Percentiles rank a stretch among this genome's conserved stretches.
Evolutionary conservation across 768 basidiomycete genomes (phyloP).

Genomic region (Macrolepiota albuminosa): DNA sequence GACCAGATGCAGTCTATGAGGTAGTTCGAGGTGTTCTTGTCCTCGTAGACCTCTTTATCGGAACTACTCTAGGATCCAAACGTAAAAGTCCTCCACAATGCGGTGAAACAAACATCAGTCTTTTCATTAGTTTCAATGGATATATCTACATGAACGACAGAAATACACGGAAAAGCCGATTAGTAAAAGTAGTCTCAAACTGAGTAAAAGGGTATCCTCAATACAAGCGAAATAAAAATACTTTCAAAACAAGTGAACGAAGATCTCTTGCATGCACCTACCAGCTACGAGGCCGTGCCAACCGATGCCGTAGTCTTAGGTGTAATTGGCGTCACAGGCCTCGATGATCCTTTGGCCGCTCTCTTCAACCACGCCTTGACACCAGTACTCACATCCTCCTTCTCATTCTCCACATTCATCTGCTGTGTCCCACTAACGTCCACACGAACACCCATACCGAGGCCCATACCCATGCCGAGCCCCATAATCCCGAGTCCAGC

Average conservation of each 20-base stretch:
- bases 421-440: conserved; percentile 9
- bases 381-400: conserved; percentile 3
- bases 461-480: conserved; percentile 20
- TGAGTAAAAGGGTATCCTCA: neutral
- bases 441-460: conserved; percentile 18
- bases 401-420: neutral
- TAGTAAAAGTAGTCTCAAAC: neutral
- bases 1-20: no score
- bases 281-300: neutral
- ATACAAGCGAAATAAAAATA: neutral
- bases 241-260: neutral
- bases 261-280: neutral
- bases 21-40: no score
- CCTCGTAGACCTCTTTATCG: no score
- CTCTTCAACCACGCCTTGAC: conserved; percentile 20
- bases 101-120: neutral
- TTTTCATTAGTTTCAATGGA: neutral
- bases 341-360: conserved; percentile 6
- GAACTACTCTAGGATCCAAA: no score
- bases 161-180: neutral
- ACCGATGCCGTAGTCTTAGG: neutral
- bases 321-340: conserved; percentile 14
- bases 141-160: neutral
- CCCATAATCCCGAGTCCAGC: conserved; percentile 21
- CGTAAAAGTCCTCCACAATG: neutral